Evolutionary conservation across 1,284 basidiomycete species (phyloP), one percentile per base, ranked within the genome.

Genomic region (Apiotrichum sp.): DNA sequence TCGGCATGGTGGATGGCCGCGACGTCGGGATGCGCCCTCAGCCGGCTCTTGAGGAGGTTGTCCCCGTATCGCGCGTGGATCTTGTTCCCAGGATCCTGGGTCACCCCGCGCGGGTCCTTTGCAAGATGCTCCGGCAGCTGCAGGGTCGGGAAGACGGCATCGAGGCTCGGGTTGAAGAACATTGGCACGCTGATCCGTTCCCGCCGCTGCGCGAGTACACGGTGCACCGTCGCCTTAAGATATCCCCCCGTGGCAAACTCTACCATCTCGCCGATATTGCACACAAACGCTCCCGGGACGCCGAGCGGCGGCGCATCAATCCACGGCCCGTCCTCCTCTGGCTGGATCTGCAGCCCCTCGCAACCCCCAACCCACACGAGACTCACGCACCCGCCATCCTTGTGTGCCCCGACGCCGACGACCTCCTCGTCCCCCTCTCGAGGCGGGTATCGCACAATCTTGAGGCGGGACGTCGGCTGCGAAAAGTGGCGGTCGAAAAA

Each of bases 231-330:
- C 29, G 59, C 59, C 52, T 57, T 58, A 33, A 61, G 56, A 22
- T 58, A 61, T 8, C 59, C 59, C 7, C 38, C 16, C 3, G 59
- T 61, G 4, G 59, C 59, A 9, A 49, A 39, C 48, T 70, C 66
- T 47, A 68, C 60, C 64, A 72, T 72, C 53, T 87, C 87, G 2
- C 86, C 87, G 49, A 88, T 82, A 63, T 83, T 83, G 38, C 84
- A 78, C 7, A 90, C 85, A 61, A 89, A 86, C 1, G 86, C 87
- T 2, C 82, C 82, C 0, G 83, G 82, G 42, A 86, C 81, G 7
- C 38, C 42, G 16, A 56, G 49, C 0, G 87, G 87, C 1, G 84
- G 83, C 0, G 82, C 86, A 51, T 87, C 84, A 51, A 89, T 85
- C 87, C 86, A 88, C 53, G 83, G 76, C 0, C 86, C 86, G 22